Conservation (phyloP, 2,329 filamentous ascomycete species). For the Fusarium nodosum region DNA sequence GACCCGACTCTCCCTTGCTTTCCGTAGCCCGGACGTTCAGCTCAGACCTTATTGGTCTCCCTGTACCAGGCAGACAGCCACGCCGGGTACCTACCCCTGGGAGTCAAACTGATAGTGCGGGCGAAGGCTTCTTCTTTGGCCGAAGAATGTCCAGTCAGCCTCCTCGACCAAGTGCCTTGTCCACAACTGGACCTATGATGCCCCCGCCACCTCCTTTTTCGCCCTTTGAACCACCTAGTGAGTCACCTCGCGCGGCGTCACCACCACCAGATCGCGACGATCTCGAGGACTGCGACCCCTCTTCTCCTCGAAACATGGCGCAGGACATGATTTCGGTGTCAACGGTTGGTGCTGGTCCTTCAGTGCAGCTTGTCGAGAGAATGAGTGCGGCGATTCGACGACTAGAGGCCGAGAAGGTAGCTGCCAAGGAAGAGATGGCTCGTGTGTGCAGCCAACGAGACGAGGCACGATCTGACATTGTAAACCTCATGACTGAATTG, state of each 20-base stretch:
- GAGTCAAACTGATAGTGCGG: conserved; percentile 60
- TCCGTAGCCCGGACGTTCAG: conserved; percentile 66
- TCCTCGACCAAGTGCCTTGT: conserved; percentile 59
- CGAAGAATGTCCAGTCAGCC: conserved; percentile 67
- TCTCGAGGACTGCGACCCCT: conserved; percentile 61
- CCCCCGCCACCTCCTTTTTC: conserved; percentile 59
- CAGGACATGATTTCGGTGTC: conserved; percentile 91
- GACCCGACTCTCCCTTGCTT: conserved; percentile 68
- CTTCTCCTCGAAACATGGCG: conserved; percentile 76
- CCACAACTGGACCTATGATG: conserved; percentile 55
- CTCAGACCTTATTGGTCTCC: conserved; percentile 65
- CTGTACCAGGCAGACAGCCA: conserved; percentile 54
- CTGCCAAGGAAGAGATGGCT: conserved; percentile 85
- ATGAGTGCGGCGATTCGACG: conserved; percentile 95
- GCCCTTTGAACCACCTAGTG: conserved; percentile 59
- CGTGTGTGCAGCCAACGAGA: conserved; percentile 88
- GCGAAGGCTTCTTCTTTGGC: conserved; percentile 57
- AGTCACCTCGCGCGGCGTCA: conserved; percentile 55
- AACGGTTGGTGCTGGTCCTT: conserved; percentile 90
- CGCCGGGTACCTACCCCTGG: conserved; percentile 60
- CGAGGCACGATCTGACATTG: conserved; percentile 92
- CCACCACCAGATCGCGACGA: conserved; percentile 63
- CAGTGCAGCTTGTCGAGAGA: conserved; percentile 93
- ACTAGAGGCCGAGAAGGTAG: conserved; percentile 91
- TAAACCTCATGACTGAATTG: conserved; percentile 86